Evolutionary conservation across 164 flowering plant species (phyloP).

Genomic region (Berberis thunbergii): DNA sequence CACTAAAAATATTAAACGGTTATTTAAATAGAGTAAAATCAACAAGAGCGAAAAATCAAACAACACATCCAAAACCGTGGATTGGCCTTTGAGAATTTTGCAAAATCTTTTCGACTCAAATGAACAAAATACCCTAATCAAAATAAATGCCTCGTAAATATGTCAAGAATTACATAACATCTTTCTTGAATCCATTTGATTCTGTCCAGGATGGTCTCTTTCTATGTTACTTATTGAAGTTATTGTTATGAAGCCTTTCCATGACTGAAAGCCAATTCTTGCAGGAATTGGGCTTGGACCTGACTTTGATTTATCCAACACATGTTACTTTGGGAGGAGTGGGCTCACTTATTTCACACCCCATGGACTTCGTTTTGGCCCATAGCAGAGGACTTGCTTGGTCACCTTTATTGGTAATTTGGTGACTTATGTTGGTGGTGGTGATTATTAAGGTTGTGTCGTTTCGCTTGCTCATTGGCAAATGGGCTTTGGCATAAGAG

Average conservation of each 20-base stretch:
- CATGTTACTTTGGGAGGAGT: conserved; percentile 94
- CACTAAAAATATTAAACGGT: too few species aligned
- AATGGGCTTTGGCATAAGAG: conserved; percentile 70
- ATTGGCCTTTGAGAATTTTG: too few species aligned
- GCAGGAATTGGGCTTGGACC: conserved; percentile 42
- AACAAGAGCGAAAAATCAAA: too few species aligned
- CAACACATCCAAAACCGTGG: too few species aligned
- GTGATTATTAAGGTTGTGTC: conserved; percentile 22
- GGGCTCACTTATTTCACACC: conserved; percentile 52
- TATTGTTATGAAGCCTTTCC: conserved; percentile 80
- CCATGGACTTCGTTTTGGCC: conserved; percentile 41
- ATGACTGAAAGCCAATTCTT: conserved; percentile 90
- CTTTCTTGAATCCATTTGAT: conserved; percentile 70
- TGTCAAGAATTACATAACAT: conserved; percentile 62
- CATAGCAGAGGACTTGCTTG: conserved; percentile 50
- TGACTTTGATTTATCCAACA: conserved; percentile 79
- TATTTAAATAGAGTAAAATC: too few species aligned
- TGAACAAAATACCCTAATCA: conserved; percentile 68
- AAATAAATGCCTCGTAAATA: conserved; percentile 50
- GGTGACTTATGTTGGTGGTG: too few species aligned
- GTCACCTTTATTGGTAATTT: conserved; percentile 16
- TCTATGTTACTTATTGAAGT: conserved; percentile 21
- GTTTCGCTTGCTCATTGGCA: conserved; percentile 35
- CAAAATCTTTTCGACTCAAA: too few species aligned
- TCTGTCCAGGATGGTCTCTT: conserved; percentile 51